Percentiles rank a stretch among this genome's conserved stretches.
Evolutionary conservation across 2,329 filamentous ascomycete genomes (phyloP).

Genomic region (Biscogniauxia marginata): DNA sequence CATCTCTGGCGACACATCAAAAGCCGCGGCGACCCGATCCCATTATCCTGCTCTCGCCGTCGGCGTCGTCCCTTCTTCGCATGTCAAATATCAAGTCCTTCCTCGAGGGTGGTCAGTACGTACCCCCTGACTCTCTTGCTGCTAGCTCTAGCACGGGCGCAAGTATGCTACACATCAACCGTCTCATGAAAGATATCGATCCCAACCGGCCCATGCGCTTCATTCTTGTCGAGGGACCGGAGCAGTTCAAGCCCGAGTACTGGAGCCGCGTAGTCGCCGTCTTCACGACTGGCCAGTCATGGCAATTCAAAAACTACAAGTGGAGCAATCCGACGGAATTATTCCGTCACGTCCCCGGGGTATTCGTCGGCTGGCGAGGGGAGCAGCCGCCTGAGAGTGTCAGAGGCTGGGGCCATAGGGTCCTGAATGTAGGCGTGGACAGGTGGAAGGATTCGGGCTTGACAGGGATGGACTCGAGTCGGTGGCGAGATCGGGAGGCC

Average conservation of each 20-base stretch:
- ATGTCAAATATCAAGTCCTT: constrained; percentile 96
- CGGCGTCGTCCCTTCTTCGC: constrained; percentile 88
- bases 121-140: constrained; percentile 65
- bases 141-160: constrained; percentile 61
- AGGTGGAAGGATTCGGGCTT: constrained; percentile 64
- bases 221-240: constrained; percentile 89
- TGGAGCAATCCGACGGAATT: constrained; percentile 87
- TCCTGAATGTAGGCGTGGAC: constrained; percentile 78
- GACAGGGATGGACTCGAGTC: constrained; percentile 48
- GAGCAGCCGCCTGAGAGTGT: constrained; percentile 77
- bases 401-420: constrained; percentile 80
- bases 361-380: constrained; percentile 89
- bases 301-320: constrained; percentile 99
- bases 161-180: constrained; percentile 83
- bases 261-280: constrained; percentile 94
- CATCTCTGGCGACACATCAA: constrained; percentile 53
- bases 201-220: constrained; percentile 77
- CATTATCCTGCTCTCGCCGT: constrained; percentile 95
- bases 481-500: constrained; percentile 87
- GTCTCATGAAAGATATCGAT: constrained; percentile 70
- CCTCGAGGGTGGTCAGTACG: constrained; percentile 80
- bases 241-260: constrained; percentile 97
- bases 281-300: constrained; percentile 95
- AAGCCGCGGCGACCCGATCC: constrained; percentile 64
- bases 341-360: constrained; percentile 81